A percentile compares a stretch with the other conserved stretches of the same genome.
These are phyloP conservation scores for Isochrysis galbana DNA, from an alignment of 78 protist species.

Conservation along the genomic window DNA sequence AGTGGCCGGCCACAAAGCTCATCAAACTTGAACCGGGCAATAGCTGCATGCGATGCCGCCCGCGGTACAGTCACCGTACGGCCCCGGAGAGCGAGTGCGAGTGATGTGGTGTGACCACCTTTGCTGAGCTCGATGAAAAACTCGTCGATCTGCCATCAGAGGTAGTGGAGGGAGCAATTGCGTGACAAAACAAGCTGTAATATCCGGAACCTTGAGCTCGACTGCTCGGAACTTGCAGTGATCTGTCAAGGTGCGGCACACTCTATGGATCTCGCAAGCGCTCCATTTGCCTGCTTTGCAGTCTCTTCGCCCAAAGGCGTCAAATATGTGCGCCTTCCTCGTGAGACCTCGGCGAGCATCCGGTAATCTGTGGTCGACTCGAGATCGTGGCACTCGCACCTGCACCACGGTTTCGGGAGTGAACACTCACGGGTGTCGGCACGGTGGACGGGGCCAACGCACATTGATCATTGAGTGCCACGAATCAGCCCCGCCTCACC, in stretches of 20 bases:
- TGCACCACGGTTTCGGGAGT: too few relatives aligned
- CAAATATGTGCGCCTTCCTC: background rate
- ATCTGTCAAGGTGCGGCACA: too few relatives aligned
- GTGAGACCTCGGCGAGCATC: background rate
- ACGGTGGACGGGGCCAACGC: too few relatives aligned
- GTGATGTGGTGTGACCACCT: background rate
- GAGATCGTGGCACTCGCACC: constrained; percentile 55
- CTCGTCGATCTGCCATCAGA: background rate
- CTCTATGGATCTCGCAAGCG: too few relatives aligned
- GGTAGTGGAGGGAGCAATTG: too few relatives aligned
- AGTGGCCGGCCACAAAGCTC: background rate
- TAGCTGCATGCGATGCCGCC: background rate
- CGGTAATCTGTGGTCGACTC: constrained; percentile 78
- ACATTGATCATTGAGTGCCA: too few relatives aligned
- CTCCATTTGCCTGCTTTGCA: too few relatives aligned
- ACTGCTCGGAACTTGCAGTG: too few relatives aligned
- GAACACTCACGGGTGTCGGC: too few relatives aligned
- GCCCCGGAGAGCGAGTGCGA: background rate
- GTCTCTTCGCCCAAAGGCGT: background rate
- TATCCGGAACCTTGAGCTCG: too few relatives aligned
- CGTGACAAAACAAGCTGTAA: too few relatives aligned
- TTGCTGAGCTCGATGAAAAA: background rate
- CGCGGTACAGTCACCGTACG: background rate
- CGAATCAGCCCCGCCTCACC: too few relatives aligned
- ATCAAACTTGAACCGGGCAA: background rate